Conservation (phyloP, 768 basidiomycete species). For the Lactifluus hygrophoroides region DNA sequence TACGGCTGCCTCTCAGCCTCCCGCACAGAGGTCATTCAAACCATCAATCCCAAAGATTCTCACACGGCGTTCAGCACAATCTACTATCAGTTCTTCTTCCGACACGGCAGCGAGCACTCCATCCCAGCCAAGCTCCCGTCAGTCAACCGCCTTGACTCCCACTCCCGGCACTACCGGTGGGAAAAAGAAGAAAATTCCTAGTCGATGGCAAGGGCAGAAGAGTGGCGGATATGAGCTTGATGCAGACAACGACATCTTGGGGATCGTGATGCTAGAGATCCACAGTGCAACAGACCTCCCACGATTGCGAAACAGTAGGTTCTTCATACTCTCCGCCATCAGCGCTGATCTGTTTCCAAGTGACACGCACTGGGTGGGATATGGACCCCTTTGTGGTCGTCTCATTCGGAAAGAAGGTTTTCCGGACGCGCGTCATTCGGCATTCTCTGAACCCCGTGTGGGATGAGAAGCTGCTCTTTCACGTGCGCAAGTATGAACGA, state of each 20-base stretch:
- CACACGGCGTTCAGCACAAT: constrained; percentile 27
- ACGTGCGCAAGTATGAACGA: constrained; percentile 82
- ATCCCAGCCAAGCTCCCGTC: constrained; percentile 7
- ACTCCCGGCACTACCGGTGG: constrained; percentile 18
- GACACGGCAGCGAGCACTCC: constrained; percentile 18
- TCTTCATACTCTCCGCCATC: background rate
- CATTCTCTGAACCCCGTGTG: constrained; percentile 82
- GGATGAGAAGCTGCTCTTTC: constrained; percentile 95
- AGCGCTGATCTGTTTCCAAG: constrained; percentile 29
- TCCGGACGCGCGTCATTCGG: constrained; percentile 82
- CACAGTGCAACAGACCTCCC: constrained; percentile 78
- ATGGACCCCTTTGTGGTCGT: constrained; percentile 98
- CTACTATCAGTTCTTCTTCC: constrained; percentile 26
- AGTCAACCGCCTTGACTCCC: constrained; percentile 9
- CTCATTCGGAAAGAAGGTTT: constrained; percentile 95
- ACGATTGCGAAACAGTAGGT: constrained; percentile 75
- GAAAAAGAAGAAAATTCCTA: constrained; percentile 34
- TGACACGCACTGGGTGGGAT: constrained; percentile 84
- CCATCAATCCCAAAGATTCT: constrained; percentile 30
- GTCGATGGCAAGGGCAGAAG: constrained; percentile 33
- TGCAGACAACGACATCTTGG: constrained; percentile 73
- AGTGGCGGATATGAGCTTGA: constrained; percentile 49
- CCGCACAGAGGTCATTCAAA: constrained; percentile 24
- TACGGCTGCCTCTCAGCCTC: constrained; percentile 21
- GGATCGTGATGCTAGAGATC: constrained; percentile 94